phyloP scores from a whole-genome alignment of 2,329 filamentous ascomycete species.

The Ploettnerulaceae sp. region DNA sequence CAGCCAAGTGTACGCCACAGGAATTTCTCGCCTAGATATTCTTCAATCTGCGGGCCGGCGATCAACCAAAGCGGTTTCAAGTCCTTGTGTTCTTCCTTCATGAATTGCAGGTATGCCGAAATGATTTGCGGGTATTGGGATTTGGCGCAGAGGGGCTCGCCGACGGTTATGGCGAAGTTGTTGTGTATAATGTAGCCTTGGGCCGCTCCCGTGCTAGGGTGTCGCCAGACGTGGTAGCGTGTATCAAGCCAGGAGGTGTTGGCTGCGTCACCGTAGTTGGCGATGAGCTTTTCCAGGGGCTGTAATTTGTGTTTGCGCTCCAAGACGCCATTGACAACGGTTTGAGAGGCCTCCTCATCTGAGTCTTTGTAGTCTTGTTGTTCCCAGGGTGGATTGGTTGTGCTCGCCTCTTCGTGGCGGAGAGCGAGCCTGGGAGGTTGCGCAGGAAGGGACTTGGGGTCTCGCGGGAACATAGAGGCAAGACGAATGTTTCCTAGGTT shows the following conservation, averaged over 20 bases:
- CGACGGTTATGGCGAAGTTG: constrained; percentile 78
- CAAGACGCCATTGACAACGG: neutral
- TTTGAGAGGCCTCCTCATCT: neutral
- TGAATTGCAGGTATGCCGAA: constrained; percentile 66
- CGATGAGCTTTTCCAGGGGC: constrained; percentile 79
- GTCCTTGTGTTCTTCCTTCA: constrained; percentile 63
- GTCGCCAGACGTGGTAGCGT: constrained; percentile 82
- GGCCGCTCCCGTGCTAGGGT: constrained; percentile 72
- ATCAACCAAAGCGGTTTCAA: constrained; percentile 87
- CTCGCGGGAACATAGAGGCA: constrained; percentile 80
- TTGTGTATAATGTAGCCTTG: constrained; percentile 75
- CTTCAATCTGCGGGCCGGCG: constrained; percentile 72
- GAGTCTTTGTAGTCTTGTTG: constrained; percentile 30
- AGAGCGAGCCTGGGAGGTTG: constrained; percentile 58
- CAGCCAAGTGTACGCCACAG: constrained; percentile 88
- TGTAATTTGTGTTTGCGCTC: constrained; percentile 48
- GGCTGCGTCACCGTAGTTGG: constrained; percentile 91
- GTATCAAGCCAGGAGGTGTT: constrained; percentile 93
- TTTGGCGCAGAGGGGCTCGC: constrained; percentile 78
- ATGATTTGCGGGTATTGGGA: constrained; percentile 72
- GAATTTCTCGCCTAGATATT: constrained; percentile 72
- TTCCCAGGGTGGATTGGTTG: constrained; percentile 63
- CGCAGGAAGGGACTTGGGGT: constrained; percentile 79
- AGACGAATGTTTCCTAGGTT: constrained; percentile 86
- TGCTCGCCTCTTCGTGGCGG: constrained; percentile 85